These are phyloP conservation scores for Xylaria sp. DNA, from an alignment of 2,329 filamentous ascomycete genomes.

Conservation along the genomic window DNA sequence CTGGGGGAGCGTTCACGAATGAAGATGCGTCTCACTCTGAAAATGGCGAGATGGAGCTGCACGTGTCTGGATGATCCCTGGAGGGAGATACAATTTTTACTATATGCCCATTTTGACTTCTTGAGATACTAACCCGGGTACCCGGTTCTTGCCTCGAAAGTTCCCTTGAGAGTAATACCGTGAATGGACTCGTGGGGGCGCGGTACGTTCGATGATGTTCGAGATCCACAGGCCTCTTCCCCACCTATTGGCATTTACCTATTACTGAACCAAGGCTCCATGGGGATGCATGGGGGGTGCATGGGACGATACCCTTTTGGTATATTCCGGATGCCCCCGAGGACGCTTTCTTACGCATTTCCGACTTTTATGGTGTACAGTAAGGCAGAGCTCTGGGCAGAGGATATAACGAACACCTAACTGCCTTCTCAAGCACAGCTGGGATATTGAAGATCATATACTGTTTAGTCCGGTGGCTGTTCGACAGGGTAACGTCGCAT, in stretches of 20 bases:
- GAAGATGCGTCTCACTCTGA: slow-evolving; percentile 25
- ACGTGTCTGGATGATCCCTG: slow-evolving; percentile 33
- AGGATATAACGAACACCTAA: slow-evolving; percentile 13
- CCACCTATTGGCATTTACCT: slow-evolving; percentile 21
- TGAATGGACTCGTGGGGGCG: slow-evolving; percentile 33
- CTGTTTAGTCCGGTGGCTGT: slow-evolving; percentile 35
- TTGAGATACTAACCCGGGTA: slow-evolving; percentile 31
- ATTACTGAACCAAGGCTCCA: slow-evolving; percentile 15
- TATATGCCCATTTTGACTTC: slow-evolving; percentile 19
- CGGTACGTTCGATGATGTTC: slow-evolving; percentile 32
- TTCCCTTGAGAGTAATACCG: slow-evolving; percentile 10
- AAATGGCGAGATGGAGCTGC: slow-evolving; percentile 27
- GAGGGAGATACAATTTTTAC: slow-evolving; percentile 12
- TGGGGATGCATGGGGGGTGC: slow-evolving; percentile 15
- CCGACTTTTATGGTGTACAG: background rate
- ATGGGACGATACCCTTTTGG: slow-evolving; percentile 11
- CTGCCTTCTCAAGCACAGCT: slow-evolving; percentile 10
- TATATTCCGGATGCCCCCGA: slow-evolving; percentile 9
- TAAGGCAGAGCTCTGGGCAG: background rate
- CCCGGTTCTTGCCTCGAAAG: slow-evolving; percentile 29
- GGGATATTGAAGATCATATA: slow-evolving; percentile 30
- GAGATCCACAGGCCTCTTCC: slow-evolving; percentile 27
- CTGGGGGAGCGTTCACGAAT: slow-evolving; percentile 23
- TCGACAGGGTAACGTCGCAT: slow-evolving; percentile 29
- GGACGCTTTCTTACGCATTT: background rate